Evolutionary conservation across 352 stramenopile species (phyloP).

Genomic region (Elongisporangium anandrum): DNA sequence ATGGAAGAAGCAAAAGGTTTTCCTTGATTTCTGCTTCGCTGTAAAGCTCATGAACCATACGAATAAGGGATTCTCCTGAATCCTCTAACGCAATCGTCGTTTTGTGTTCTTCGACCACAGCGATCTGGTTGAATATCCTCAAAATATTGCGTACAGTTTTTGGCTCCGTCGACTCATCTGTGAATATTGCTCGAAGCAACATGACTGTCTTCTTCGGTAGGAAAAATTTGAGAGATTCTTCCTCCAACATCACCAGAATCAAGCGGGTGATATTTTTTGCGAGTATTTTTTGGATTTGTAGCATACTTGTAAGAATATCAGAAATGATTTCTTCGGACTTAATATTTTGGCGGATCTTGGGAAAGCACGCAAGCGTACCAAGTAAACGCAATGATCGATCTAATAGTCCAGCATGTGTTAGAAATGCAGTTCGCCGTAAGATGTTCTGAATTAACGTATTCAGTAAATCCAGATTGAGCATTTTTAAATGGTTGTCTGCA

Average conservation of each 20-base stretch:
- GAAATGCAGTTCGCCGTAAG: constrained; percentile 26
- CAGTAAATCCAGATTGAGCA: constrained; percentile 55
- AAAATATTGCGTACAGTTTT: constrained; percentile 72
- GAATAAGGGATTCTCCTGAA: constrained; percentile 40
- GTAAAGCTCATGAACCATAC: constrained; percentile 48
- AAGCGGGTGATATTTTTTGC: constrained; percentile 66
- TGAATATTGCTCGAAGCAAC: constrained; percentile 53
- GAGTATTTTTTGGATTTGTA: constrained; percentile 51
- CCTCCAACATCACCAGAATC: constrained; percentile 50
- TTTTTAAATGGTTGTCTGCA: constrained; percentile 59
- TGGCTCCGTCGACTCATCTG: constrained; percentile 21
- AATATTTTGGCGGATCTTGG: constrained; percentile 46
- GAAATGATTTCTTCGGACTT: constrained; percentile 73
- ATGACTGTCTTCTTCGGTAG: constrained; percentile 74
- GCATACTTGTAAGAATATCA: constrained; percentile 51
- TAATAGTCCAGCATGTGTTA: constrained; percentile 44
- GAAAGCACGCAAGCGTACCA: constrained; percentile 51
- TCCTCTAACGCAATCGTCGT: constrained; percentile 67
- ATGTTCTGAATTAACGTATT: constrained; percentile 49
- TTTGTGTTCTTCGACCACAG: constrained; percentile 73
- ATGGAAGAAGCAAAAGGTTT: constrained; percentile 14
- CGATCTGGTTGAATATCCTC: constrained; percentile 45
- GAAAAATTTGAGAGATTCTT: constrained; percentile 81
- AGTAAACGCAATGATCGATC: constrained; percentile 59
- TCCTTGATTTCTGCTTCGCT: constrained; percentile 14